These are phyloP conservation scores for Meyerozyma guilliermondii DNA, from an alignment of 1,139 yeast species.

Conservation along the genomic window DNA sequence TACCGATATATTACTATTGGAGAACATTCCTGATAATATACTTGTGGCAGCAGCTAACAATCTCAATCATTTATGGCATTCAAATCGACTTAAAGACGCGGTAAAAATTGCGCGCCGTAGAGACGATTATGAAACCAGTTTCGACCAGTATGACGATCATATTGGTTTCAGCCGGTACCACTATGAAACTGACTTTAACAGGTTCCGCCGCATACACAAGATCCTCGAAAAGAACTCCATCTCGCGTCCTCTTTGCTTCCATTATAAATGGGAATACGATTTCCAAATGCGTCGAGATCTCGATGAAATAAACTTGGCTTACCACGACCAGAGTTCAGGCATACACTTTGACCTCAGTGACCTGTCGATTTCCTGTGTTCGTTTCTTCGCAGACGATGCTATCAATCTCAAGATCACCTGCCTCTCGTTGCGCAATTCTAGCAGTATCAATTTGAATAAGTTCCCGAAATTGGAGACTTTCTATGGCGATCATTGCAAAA, in stretches of 20 bases:
- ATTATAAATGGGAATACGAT: neutral
- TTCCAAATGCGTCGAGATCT: neutral
- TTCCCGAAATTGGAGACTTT: neutral
- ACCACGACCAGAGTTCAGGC: neutral
- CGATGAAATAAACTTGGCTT: neutral
- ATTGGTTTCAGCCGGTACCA: no score
- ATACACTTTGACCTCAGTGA: neutral
- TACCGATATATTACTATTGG: neutral
- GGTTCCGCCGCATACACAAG: neutral
- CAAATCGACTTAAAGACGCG: neutral
- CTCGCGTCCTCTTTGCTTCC: neutral
- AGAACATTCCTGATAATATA: neutral
- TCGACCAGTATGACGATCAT: no score
- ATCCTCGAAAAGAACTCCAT: neutral
- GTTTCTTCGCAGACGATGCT: neutral
- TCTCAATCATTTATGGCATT: neutral
- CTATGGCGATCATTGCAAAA: neutral
- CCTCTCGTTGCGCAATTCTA: neutral
- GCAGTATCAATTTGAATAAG: neutral
- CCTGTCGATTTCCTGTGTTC: neutral
- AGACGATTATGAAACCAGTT: no score
- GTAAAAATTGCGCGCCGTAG: no score
- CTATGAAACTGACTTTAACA: neutral
- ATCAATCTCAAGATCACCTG: neutral
- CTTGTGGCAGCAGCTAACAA: neutral